Percentiles rank a stretch among this genome's conserved stretches.
These are phyloP conservation scores for Aspergillus egyptiacus DNA, from an alignment of 495 filamentous ascomycete species.

Conservation along the genomic window DNA sequence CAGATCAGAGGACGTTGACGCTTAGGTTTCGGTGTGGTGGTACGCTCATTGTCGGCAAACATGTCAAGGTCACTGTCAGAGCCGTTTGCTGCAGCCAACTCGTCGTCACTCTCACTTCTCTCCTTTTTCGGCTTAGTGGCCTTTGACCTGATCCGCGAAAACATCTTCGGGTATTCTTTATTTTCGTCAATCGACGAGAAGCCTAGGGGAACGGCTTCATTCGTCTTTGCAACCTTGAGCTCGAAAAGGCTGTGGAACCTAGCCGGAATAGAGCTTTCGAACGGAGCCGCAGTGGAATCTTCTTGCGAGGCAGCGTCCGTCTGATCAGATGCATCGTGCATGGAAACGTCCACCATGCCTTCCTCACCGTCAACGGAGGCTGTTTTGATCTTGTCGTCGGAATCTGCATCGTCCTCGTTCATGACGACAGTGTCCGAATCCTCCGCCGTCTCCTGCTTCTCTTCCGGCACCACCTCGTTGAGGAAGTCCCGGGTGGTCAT, in stretches of 20 bases:
- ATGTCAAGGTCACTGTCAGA: constrained; percentile 27
- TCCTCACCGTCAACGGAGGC: constrained; percentile 83
- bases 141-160: constrained; percentile 39
- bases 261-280: constrained; percentile 46
- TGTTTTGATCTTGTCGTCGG: constrained; percentile 64
- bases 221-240: constrained; percentile 52
- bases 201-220: constrained; percentile 55
- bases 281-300: constrained; percentile 16
- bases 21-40: constrained; percentile 16
- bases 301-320: constrained; percentile 23
- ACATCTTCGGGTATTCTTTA: constrained; percentile 51
- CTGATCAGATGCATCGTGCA: constrained; percentile 54
- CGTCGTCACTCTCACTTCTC: constrained; percentile 7
- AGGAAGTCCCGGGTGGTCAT: constrained; percentile 61
- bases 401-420: constrained; percentile 67
- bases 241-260: constrained; percentile 65
- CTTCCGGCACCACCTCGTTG: constrained; percentile 36
- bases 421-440: constrained; percentile 69
- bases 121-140: background rate
- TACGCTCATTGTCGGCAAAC: constrained; percentile 14
- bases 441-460: constrained; percentile 37
- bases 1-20: constrained; percentile 62
- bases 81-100: constrained; percentile 10
- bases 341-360: constrained; percentile 83
- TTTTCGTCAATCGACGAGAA: constrained; percentile 53